Evolutionary conservation across 257 asterid genomes (phyloP).

Genomic region (Ballota nigra): DNA sequence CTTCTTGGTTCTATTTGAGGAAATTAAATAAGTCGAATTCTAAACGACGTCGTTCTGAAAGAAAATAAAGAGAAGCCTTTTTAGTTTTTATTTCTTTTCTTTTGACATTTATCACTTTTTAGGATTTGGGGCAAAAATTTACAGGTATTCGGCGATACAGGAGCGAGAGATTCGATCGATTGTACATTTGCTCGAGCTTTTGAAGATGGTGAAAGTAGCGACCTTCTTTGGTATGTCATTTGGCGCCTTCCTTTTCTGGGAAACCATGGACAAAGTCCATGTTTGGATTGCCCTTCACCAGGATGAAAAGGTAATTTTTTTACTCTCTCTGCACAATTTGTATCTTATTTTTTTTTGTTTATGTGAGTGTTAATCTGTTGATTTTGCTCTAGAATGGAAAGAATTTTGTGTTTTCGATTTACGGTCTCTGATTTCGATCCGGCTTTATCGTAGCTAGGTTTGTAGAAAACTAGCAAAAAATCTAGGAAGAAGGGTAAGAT

Average conservation of each 20-base stretch:
- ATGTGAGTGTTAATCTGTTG: background rate
- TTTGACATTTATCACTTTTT: background rate
- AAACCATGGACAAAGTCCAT: conserved; percentile 84
- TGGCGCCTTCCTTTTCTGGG: conserved; percentile 86
- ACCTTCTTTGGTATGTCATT: conserved; percentile 70
- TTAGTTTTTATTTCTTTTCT: background rate
- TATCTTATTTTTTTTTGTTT: background rate
- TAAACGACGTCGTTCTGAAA: conserved; percentile 10
- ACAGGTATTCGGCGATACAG: background rate
- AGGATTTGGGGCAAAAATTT: background rate
- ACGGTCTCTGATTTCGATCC: background rate
- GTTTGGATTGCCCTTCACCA: conserved; percentile 91
- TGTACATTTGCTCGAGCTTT: conserved; percentile 15
- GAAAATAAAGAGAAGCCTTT: too few species aligned
- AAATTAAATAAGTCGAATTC: background rate
- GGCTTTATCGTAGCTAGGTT: background rate
- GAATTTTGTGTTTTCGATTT: conserved; percentile 4
- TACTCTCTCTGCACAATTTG: background rate
- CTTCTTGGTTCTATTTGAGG: background rate
- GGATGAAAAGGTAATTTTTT: conserved; percentile 62
- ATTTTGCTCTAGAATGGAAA: background rate
- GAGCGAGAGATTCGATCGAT: conserved; percentile 4
- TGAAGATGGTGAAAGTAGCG: conserved; percentile 70
- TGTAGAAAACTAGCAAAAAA: background rate
- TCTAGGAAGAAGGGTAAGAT: background rate